Percentiles rank a stretch among this genome's conserved stretches.
phyloP scores from a whole-genome alignment of 2,329 filamentous ascomycete genomes.

The Talaromyces verruculosus region DNA sequence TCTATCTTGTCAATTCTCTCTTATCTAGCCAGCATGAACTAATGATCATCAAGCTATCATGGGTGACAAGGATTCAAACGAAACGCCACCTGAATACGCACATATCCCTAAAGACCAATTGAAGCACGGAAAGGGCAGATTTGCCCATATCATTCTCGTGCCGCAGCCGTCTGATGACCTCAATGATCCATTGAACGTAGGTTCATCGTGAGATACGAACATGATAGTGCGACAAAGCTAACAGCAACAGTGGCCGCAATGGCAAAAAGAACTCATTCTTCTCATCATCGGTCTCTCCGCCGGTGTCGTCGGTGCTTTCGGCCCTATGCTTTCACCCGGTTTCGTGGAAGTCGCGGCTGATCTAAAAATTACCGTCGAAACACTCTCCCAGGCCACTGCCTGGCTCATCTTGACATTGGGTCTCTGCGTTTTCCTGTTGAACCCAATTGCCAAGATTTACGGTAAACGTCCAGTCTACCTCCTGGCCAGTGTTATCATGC shows the following conservation, averaged over 20 bases:
- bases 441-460: slow-evolving; percentile 18
- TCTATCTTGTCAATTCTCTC: neutral
- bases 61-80: slow-evolving; percentile 1
- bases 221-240: neutral
- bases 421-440: slow-evolving; percentile 15
- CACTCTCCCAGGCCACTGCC: slow-evolving; percentile 14
- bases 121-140: slow-evolving; percentile 14
- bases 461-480: slow-evolving; percentile 18
- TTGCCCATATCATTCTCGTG: slow-evolving; percentile 18
- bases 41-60: slow-evolving; percentile 3
- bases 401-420: slow-evolving; percentile 19
- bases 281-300: slow-evolving; percentile 21
- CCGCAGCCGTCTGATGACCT: slow-evolving; percentile 17
- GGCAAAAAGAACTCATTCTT: slow-evolving; percentile 18
- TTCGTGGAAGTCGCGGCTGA: slow-evolving; percentile 16
- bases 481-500: slow-evolving; percentile 11
- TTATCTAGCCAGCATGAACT: neutral
- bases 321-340: slow-evolving; percentile 20
- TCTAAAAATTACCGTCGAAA: slow-evolving; percentile 16
- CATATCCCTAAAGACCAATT: slow-evolving; percentile 13
- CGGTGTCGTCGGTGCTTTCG: slow-evolving; percentile 16
- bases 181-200: slow-evolving; percentile 18
- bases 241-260: slow-evolving; percentile 18
- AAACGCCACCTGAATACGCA: slow-evolving; percentile 14
- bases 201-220: neutral